A percentile compares a stretch with the other conserved stretches of the same genome.
Conservation (phyloP, 257 asterid genomes). For the Petunia secreta region DNA sequence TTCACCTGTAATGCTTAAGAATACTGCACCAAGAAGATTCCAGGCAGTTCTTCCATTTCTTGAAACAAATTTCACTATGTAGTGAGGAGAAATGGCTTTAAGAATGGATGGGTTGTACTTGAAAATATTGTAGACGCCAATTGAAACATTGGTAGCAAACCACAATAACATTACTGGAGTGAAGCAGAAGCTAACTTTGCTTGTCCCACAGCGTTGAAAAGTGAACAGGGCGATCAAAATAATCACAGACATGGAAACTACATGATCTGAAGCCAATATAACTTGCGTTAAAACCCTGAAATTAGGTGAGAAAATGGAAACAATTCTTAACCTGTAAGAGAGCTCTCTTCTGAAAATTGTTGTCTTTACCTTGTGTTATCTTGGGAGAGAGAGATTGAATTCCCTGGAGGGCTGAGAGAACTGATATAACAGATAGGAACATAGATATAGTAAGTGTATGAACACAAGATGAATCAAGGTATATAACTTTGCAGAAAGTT, state of each 20-base stretch:
- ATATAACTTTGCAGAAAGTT: background rate
- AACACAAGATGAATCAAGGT: background rate
- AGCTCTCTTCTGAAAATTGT: background rate
- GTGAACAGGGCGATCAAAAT: slow-evolving; percentile 53
- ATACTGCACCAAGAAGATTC: slow-evolving; percentile 70
- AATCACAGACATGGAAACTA: slow-evolving; percentile 60
- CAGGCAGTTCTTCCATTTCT: slow-evolving; percentile 52
- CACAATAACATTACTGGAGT: slow-evolving; percentile 71
- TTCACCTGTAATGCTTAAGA: slow-evolving; percentile 63
- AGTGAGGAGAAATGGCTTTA: slow-evolving; percentile 67
- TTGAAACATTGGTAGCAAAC: slow-evolving; percentile 58
- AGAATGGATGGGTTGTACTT: slow-evolving; percentile 51
- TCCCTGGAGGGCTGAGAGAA: slow-evolving; percentile 83
- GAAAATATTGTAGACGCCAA: slow-evolving; percentile 60
- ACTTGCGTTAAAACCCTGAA: background rate
- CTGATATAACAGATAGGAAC: slow-evolving; percentile 34
- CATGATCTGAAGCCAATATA: slow-evolving; percentile 49
- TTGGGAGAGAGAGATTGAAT: slow-evolving; percentile 66
- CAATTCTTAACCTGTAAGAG: background rate
- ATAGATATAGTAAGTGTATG: background rate
- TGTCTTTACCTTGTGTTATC: slow-evolving; percentile 58
- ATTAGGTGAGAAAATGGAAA: background rate
- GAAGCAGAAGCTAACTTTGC: slow-evolving; percentile 65
- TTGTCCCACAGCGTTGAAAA: slow-evolving; percentile 66
- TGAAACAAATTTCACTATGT: slow-evolving; percentile 45